Evolutionary conservation across 1,284 basidiomycete species (phyloP).

Genomic region (Ganoderma boninense): DNA sequence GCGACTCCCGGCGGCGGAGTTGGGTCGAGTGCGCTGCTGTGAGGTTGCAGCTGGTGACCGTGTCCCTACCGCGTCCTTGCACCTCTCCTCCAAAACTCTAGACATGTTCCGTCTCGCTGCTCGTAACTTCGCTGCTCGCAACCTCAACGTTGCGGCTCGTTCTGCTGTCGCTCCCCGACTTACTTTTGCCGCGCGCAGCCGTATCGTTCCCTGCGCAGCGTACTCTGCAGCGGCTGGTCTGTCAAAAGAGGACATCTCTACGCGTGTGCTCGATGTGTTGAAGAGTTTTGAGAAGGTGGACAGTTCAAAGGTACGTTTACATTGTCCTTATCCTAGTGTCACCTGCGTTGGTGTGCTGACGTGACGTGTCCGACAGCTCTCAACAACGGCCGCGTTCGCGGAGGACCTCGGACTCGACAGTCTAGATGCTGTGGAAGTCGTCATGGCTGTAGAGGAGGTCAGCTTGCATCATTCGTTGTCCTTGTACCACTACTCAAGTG

Average conservation of each 20-base stretch:
- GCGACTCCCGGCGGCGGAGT: constrained; percentile 32
- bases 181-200: constrained; percentile 42
- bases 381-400: constrained; percentile 79
- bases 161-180: constrained; percentile 27
- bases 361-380: constrained; percentile 62
- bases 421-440: constrained; percentile 97
- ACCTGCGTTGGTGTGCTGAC: constrained; percentile 4
- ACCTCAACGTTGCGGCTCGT: constrained; percentile 39
- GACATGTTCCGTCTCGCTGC: constrained; percentile 54
- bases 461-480: constrained; percentile 29
- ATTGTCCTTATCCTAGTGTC: constrained; percentile 14
- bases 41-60: constrained; percentile 19
- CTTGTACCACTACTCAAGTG: constrained; percentile 3
- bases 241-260: constrained; percentile 79
- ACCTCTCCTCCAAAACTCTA: constrained; percentile 25
- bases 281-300: constrained; percentile 98
- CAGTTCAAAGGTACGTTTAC: constrained; percentile 72
- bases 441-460: constrained; percentile 99
- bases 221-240: constrained; percentile 85
- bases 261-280: constrained; percentile 88
- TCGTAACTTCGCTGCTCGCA: constrained; percentile 41
- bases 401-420: constrained; percentile 96
- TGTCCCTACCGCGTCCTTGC: constrained; percentile 26
- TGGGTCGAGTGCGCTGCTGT: constrained; percentile 19
- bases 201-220: constrained; percentile 53